Evolutionary conservation across 805 yeast species (phyloP).

Genomic region (Starmerella tilneyi): DNA sequence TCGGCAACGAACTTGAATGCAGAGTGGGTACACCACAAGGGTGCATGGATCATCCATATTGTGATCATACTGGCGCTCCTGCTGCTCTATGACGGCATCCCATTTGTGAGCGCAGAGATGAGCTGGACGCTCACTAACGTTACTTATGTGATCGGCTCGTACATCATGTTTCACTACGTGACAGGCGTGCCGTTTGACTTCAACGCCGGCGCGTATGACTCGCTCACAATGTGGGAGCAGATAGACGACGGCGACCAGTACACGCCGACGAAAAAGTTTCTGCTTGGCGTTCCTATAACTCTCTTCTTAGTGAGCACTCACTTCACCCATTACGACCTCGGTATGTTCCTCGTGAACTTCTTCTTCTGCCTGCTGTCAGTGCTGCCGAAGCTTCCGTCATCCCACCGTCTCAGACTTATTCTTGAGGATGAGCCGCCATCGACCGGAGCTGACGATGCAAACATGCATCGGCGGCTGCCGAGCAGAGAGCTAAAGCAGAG

Average conservation of each 20-base stretch:
- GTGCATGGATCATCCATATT: conserved; percentile 88
- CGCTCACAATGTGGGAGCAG: conserved; percentile 98
- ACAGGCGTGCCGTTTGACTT: conserved; percentile 97
- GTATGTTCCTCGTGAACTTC: conserved; percentile 67
- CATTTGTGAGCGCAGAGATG: conserved; percentile 71
- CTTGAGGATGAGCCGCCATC: conserved; percentile 24
- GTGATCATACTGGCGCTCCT: conserved; percentile 69
- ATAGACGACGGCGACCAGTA: conserved; percentile 91
- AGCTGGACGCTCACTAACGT: conserved; percentile 90
- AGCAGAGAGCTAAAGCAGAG: conserved; percentile 19
- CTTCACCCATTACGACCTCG: conserved; percentile 74
- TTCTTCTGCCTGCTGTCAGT: conserved; percentile 77
- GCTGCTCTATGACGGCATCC: conserved; percentile 65
- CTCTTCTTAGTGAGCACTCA: conserved; percentile 81
- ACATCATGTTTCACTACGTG: conserved; percentile 90
- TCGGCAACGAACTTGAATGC: conserved; percentile 85
- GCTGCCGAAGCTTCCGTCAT: conserved; percentile 72
- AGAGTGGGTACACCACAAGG: conserved; percentile 90
- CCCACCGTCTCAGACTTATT: conserved; percentile 31
- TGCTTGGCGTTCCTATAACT: conserved; percentile 84
- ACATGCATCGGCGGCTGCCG: conserved; percentile 17
- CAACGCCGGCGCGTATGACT: conserved; percentile 88
- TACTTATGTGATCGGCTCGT: conserved; percentile 82
- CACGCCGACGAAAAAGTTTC: conserved; percentile 90
- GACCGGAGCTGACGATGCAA: conserved; percentile 9